Evolutionary conservation across 164 flowering plant species (phyloP).

Genomic region (Magnolia sinica): DNA sequence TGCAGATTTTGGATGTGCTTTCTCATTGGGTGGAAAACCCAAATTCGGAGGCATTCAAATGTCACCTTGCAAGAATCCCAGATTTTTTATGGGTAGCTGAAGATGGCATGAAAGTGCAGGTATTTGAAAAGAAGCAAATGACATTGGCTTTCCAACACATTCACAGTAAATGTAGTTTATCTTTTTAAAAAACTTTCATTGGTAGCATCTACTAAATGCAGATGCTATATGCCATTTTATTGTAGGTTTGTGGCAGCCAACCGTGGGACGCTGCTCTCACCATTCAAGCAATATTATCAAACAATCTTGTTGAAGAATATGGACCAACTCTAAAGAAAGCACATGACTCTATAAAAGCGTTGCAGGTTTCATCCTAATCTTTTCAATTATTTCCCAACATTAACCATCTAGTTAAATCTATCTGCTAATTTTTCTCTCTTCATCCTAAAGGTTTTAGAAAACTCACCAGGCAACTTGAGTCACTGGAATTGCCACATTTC

Average conservation of each 20-base stretch:
- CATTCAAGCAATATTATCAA: background rate
- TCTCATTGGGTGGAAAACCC: conserved; percentile 50
- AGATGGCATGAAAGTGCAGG: conserved; percentile 8
- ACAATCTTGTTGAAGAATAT: background rate
- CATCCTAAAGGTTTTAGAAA: background rate
- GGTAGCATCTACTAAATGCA: background rate
- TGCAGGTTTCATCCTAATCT: background rate
- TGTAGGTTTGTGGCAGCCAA: background rate
- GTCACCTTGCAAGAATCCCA: conserved; percentile 65
- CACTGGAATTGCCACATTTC: too few relatives aligned
- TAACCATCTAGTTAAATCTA: too few relatives aligned
- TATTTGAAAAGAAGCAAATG: too few relatives aligned
- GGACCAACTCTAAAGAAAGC: background rate
- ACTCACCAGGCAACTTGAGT: too few relatives aligned
- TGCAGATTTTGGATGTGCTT: too few relatives aligned
- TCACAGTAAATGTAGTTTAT: too few relatives aligned
- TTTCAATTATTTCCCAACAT: too few relatives aligned
- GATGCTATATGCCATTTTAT: background rate
- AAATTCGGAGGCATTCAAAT: conserved; percentile 61
- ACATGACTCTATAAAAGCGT: background rate
- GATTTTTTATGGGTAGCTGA: conserved; percentile 90
- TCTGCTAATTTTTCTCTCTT: background rate
- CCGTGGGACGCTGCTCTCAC: background rate
- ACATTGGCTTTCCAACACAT: too few relatives aligned
- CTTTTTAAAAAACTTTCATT: background rate